These are phyloP conservation scores for Apiotrichum gamsii DNA, from an alignment of 1,284 basidiomycete species.

Conservation along the genomic window DNA sequence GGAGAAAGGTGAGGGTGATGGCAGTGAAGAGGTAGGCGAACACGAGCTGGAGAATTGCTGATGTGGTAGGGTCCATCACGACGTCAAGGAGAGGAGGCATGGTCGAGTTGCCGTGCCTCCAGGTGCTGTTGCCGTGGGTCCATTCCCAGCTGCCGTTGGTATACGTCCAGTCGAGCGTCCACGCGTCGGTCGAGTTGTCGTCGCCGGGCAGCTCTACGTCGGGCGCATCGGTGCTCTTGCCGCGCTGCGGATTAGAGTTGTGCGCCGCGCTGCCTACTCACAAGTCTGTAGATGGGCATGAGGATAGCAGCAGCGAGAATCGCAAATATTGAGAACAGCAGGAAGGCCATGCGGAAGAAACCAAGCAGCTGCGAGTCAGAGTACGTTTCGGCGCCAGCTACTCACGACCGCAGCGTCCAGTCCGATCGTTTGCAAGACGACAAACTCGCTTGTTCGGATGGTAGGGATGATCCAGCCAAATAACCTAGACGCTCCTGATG, in stretches of 20 bases:
- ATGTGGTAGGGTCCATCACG: conserved; percentile 76
- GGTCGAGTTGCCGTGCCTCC: not conserved
- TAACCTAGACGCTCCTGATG: conserved; percentile 48
- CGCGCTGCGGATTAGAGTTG: conserved; percentile 63
- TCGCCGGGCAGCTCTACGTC: conserved; percentile 46
- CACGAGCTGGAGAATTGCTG: conserved; percentile 76
- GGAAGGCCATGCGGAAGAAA: conserved; percentile 93
- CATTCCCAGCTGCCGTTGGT: not conserved
- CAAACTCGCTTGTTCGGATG: conserved; percentile 79
- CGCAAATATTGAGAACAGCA: conserved; percentile 77
- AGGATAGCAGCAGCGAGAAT: conserved; percentile 69
- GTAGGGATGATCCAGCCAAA: conserved; percentile 96
- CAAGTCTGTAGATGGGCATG: conserved; percentile 85
- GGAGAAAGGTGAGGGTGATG: conserved; percentile 75
- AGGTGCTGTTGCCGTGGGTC: not conserved
- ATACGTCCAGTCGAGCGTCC: not conserved
- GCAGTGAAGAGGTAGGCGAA: conserved; percentile 91
- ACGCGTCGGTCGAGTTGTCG: conserved; percentile 26
- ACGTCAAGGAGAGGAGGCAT: conserved; percentile 53
- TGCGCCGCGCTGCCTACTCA: conserved; percentile 45
- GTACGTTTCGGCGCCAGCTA: conserved; percentile 12
- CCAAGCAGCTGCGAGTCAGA: conserved; percentile 62
- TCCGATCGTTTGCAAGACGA: conserved; percentile 92
- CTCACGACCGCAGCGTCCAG: conserved; percentile 86
- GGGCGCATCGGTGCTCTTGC: conserved; percentile 59